Base-by-base conservation (phyloP, 805 yeast species). In the Teunomyces tritomae region DNA sequence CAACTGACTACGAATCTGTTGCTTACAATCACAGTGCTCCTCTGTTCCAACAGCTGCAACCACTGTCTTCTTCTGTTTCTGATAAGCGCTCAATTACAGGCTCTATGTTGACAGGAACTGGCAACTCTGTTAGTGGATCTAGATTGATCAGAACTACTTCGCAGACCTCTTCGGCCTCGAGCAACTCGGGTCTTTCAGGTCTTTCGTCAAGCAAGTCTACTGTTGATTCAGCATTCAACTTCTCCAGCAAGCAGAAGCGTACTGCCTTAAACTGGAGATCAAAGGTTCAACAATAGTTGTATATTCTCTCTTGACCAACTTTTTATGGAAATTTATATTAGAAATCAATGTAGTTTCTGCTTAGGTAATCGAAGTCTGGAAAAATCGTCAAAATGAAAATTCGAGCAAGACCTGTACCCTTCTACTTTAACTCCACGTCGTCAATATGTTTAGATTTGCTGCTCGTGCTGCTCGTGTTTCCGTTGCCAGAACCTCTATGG, bases 361-460 rank as follows among this genome's bases (percentile, higher is more conserved):
- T 43, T 43, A 43, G 30, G 27, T 43, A 43, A 43, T 16, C 45
- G 34, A 33, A 26, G 14, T 28, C 33, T 13, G 3, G 29, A 37
- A 37, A 37, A 37, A 20, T 37, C 40, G 29, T 37, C 40, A 37
- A 37, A 13, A 9, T 43, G 16, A 28, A 43, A 34, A 34, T 43
- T 34, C 29, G 40, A 27, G 14, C 27, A 43, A 20, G 16, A 43
- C 26, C 26, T 43, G 20, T 28, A 24, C 20, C 40, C 26, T 32
- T 32, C n/a, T 37, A 43, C 29, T 37, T 37, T 24, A 37, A 28
- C 14, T 32, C 39, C 40, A 37, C 40, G 26, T 36, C 28, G 26
- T 28, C 36, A 39, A 28, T 40, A 80, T 80, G 85, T 77, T 79
- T 61, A 80, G 77, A 76, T 64, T 76, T 49, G 79, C 80, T 51